Conservation (phyloP, 2,329 filamentous ascomycete species). For the Alternaria viburni region DNA sequence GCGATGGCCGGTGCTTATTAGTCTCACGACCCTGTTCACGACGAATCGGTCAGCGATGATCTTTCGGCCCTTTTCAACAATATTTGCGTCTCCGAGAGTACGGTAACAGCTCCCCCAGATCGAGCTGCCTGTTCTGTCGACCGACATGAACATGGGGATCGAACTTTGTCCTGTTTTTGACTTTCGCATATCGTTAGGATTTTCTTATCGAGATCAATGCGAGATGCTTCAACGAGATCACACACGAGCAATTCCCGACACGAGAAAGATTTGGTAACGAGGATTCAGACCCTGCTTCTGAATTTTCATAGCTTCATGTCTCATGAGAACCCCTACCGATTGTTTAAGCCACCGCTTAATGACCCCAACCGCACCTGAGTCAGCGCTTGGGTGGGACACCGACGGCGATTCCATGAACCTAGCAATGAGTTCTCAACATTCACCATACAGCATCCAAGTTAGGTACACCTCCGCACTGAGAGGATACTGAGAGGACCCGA, state of each 20-base stretch:
- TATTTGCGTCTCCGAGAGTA: neutral
- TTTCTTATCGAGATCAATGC: neutral
- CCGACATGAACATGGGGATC: neutral
- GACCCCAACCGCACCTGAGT: neutral
- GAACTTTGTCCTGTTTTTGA: neutral
- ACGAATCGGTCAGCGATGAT: neutral
- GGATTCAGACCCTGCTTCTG: neutral
- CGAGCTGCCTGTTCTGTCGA: neutral
- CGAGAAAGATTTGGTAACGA: neutral
- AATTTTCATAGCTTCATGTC: neutral
- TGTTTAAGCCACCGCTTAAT: neutral
- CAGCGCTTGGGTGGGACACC: neutral
- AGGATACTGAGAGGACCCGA: neutral
- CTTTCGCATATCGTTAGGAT: neutral
- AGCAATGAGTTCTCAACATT: neutral
- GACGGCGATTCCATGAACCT: neutral
- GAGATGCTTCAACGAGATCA: neutral
- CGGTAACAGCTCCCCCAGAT: neutral
- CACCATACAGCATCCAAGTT: neutral
- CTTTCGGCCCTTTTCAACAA: neutral
- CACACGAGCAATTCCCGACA: neutral
- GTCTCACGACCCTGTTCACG: neutral
- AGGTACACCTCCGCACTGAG: neutral
- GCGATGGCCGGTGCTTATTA: neutral
- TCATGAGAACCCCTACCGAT: neutral